These are phyloP conservation scores for Sanghuangporus weigelae DNA, from an alignment of 1,284 basidiomycete genomes.

Conservation along the genomic window DNA sequence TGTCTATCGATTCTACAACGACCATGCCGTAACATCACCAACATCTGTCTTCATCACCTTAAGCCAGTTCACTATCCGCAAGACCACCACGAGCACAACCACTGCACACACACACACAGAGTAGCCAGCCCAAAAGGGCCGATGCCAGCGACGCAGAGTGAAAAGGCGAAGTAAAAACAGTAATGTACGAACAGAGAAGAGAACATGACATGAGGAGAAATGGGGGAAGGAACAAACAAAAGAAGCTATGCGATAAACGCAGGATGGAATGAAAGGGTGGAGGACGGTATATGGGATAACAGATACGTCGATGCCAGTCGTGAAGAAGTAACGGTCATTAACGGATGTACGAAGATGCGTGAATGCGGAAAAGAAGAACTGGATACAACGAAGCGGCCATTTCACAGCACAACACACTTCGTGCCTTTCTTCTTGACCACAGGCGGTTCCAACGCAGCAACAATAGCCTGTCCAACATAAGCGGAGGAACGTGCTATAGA, in stretches of 20 bases:
- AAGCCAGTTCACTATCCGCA: neutral
- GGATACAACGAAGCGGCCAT: neutral
- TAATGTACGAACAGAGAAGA: slow-evolving; percentile 14
- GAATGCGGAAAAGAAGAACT: neutral
- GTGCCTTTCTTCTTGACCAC: slow-evolving; percentile 73
- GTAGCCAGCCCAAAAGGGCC: neutral
- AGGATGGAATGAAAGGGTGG: neutral
- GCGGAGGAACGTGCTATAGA: slow-evolving; percentile 17
- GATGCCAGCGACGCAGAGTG: slow-evolving; percentile 2
- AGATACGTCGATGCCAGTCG: slow-evolving; percentile 19
- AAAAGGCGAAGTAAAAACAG: slow-evolving; percentile 2
- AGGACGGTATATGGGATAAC: slow-evolving; percentile 16
- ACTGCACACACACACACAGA: neutral
- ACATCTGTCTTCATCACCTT: neutral
- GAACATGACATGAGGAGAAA: neutral
- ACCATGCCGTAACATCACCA: neutral
- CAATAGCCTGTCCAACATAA: slow-evolving; percentile 72
- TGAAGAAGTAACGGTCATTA: slow-evolving; percentile 11
- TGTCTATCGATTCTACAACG: neutral
- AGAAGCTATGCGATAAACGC: neutral
- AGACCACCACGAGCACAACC: neutral
- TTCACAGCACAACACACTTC: slow-evolving; percentile 83
- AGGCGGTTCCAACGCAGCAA: slow-evolving; percentile 96
- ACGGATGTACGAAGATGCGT: slow-evolving; percentile 1
- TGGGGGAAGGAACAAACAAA: neutral